Evolutionary conservation across 2,329 filamentous ascomycete species (phyloP), one percentile per base, ranked within the genome.

Genomic region (Onygenales sp.): DNA sequence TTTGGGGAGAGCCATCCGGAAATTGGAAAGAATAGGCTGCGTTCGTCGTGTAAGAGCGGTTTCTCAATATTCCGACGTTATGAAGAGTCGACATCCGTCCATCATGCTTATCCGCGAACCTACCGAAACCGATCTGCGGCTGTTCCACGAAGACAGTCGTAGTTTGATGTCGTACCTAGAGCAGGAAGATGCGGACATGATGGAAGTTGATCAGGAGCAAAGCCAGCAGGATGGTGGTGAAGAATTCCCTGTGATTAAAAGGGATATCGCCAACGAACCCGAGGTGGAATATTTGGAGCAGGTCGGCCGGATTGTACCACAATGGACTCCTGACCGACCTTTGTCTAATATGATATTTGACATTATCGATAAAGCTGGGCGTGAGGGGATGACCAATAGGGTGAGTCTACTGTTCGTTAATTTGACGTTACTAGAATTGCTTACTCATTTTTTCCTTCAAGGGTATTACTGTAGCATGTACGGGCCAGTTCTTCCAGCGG

Each of bases 311-410:
- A 63, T 70, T 11, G 64, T 76, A 13, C 77, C 80, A 6, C 70
- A 70, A 54, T 84, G 81, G 81, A 75, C 68, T 6, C 77, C 80
- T 2, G 77, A 81, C 58, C 65, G 74, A 7, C 70, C 70, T 13
- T 61, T 81, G 27, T 63, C 73, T 40, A 83, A 84, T 56, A 65
- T 77, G 3, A 62, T 83, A 5, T 77, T 76, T 54, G 72, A 79
- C 34, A 60, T 76, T 8, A 67, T 81, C 48, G 65, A 74, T 13
- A 59, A 65, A 27, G 64, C 73, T 27, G 80, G 80, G 1, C 65
- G 63, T 2, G 58, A 65, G 14, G 82, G 82, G 2, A 70, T 75
- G 39, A 77, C 75, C 48, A 76, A 78, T 42, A 67, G 67, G 40
- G 70, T 73, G 58, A 62, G 69, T 59, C 9, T 32, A 31, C 1